phyloP scores from a whole-genome alignment of 495 filamentous ascomycete genomes.

The Endocarpon pusillum region DNA sequence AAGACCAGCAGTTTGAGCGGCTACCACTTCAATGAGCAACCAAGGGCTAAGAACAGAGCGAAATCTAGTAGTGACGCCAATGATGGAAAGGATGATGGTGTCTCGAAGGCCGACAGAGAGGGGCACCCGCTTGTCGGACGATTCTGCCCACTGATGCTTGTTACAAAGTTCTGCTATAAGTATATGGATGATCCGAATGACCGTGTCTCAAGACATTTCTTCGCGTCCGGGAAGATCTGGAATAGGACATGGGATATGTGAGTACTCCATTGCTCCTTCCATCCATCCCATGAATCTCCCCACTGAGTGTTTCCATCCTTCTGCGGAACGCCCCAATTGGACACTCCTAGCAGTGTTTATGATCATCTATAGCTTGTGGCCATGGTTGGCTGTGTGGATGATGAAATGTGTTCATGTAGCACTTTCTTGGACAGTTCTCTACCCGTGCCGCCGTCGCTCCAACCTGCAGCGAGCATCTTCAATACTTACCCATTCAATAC shows the following conservation, averaged over 20 bases:
- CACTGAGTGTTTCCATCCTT: conserved; percentile 1
- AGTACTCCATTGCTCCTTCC: conserved; percentile 17
- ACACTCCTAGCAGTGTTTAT: neutral
- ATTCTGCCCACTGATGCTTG: conserved; percentile 43
- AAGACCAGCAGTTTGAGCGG: neutral
- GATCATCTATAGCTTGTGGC: neutral
- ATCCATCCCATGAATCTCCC: neutral
- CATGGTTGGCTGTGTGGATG: neutral
- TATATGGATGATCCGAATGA: conserved; percentile 32
- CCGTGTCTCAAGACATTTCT: conserved; percentile 33
- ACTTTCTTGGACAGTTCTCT: neutral
- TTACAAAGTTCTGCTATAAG: conserved; percentile 42
- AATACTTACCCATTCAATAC: neutral
- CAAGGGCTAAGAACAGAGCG: no score
- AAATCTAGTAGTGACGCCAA: no score
- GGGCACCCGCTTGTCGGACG: conserved; percentile 12
- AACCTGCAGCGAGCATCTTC: neutral
- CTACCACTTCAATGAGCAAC: no score
- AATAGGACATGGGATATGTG: conserved; percentile 57
- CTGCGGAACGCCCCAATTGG: neutral
- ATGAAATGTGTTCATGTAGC: neutral
- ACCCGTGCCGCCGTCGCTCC: no score
- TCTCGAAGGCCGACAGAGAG: conserved; percentile 3
- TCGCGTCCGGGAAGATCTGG: conserved; percentile 40
- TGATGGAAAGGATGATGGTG: conserved; percentile 7